Percentiles rank a stretch among this genome's conserved stretches.
Conservation (phyloP, 2,329 filamentous ascomycete species). For the Trichoderma sp. region DNA sequence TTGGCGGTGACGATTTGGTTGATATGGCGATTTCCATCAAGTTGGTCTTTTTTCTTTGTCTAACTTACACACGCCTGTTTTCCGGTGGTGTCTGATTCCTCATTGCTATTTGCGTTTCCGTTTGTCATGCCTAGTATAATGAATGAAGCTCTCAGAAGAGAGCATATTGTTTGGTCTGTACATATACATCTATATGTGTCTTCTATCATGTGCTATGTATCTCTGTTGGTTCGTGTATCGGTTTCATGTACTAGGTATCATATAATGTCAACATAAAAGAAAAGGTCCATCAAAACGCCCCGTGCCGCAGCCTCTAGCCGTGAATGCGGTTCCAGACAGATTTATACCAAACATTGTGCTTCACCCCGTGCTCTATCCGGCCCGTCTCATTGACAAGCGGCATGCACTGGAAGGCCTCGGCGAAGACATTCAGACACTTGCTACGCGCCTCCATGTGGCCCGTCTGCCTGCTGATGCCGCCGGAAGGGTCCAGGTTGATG, state of each 20-base stretch:
- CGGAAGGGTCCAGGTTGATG: conserved; percentile 39
- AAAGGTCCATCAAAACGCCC: neutral
- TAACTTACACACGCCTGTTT: neutral
- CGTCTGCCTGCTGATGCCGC: conserved; percentile 41
- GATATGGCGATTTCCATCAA: neutral
- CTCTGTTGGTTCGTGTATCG: neutral
- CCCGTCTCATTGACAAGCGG: conserved; percentile 41
- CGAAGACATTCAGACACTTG: conserved; percentile 43
- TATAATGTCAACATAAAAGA: conserved; percentile 20
- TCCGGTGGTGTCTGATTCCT: neutral
- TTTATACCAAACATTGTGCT: conserved; percentile 30
- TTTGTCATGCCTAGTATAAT: conserved; percentile 1
- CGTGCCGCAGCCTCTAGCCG: conserved; percentile 16
- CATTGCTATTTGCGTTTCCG: neutral
- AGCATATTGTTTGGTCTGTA: conserved; percentile 2
- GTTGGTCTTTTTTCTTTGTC: neutral
- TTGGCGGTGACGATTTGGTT: neutral
- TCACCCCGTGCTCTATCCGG: conserved; percentile 40
- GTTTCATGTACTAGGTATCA: conserved; percentile 13
- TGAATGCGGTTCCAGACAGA: conserved; percentile 29
- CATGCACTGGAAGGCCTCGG: conserved; percentile 41
- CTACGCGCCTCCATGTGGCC: conserved; percentile 42
- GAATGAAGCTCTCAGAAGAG: neutral
- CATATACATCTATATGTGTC: conserved; percentile 4
- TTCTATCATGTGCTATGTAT: too few relatives aligned